Conservation (phyloP, 1,284 basidiomycete species). For the Puccinia coronata region DNA sequence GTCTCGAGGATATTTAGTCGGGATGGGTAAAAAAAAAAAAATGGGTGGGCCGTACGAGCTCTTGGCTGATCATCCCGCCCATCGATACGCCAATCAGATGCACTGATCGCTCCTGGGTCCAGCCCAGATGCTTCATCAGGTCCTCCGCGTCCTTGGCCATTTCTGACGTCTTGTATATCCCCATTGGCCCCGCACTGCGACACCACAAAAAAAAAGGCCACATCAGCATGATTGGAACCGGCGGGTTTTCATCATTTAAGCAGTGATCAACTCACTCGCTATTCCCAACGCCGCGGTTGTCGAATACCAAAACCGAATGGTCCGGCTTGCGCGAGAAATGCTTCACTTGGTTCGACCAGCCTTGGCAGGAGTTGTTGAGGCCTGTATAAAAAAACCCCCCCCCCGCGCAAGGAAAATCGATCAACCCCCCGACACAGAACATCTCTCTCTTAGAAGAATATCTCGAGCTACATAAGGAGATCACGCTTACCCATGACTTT, state of each 20-base stretch:
- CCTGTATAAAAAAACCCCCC: no score
- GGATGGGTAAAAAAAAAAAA: no score
- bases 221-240: not conserved
- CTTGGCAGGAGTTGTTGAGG: slow-evolving; percentile 58
- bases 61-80: slow-evolving; percentile 76
- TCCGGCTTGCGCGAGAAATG: slow-evolving; percentile 55
- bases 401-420: no score
- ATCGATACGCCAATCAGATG: slow-evolving; percentile 79
- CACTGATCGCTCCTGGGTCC: slow-evolving; percentile 65
- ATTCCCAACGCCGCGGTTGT: slow-evolving; percentile 83
- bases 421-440: no score
- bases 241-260: not conserved
- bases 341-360: slow-evolving; percentile 57
- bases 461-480: not conserved
- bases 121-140: slow-evolving; percentile 72
- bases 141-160: slow-evolving; percentile 77
- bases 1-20: not conserved
- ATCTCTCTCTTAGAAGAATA: no score
- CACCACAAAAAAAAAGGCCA: not conserved
- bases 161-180: slow-evolving; percentile 65
- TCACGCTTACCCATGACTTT: not conserved
- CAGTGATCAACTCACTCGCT: slow-evolving; percentile 66
- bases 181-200: slow-evolving; percentile 22
- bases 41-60: no score
- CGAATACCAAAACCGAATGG: slow-evolving; percentile 73